Evolutionary conservation across 495 filamentous ascomycete species (phyloP).

Genomic region (Penicillium coprophilum): DNA sequence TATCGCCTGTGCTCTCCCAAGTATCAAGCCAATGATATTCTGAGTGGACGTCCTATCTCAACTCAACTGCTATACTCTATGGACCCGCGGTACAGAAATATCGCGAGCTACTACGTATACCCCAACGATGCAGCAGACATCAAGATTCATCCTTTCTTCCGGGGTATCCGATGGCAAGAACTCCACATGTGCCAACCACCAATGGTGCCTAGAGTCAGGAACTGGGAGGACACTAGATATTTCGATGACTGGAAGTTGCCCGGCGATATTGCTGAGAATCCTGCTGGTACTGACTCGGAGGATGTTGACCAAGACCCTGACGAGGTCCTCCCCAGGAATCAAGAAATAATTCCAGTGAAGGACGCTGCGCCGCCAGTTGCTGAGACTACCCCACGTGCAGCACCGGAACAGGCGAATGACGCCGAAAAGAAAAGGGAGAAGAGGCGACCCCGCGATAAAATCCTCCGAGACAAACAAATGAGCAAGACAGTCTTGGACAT

Average conservation of each 20-base stretch:
- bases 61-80: conserved; percentile 36
- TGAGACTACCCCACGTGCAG: neutral
- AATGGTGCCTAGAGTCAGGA: conserved; percentile 68
- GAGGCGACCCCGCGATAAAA: conserved; percentile 73
- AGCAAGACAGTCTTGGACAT: conserved; percentile 68
- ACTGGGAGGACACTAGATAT: conserved; percentile 81
- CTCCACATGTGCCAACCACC: conserved; percentile 70
- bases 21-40: conserved; percentile 65
- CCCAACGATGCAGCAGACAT: conserved; percentile 76
- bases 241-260: conserved; percentile 80
- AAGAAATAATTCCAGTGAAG: neutral
- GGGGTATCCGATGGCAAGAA: conserved; percentile 63
- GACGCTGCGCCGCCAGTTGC: neutral
- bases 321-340: conserved; percentile 18
- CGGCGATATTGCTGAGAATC: conserved; percentile 47
- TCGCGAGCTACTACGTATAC: conserved; percentile 64
- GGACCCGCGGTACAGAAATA: conserved; percentile 32
- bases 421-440: conserved; percentile 51
- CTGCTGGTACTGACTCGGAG: conserved; percentile 24
- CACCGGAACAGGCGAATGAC: conserved; percentile 18
- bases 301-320: conserved; percentile 13
- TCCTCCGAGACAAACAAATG: conserved; percentile 69
- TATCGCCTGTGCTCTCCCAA: conserved; percentile 68
- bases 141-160: conserved; percentile 74
- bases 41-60: conserved; percentile 33